Conservation (phyloP, 2,329 filamentous ascomycete species). For the Fusarium sp. region DNA sequence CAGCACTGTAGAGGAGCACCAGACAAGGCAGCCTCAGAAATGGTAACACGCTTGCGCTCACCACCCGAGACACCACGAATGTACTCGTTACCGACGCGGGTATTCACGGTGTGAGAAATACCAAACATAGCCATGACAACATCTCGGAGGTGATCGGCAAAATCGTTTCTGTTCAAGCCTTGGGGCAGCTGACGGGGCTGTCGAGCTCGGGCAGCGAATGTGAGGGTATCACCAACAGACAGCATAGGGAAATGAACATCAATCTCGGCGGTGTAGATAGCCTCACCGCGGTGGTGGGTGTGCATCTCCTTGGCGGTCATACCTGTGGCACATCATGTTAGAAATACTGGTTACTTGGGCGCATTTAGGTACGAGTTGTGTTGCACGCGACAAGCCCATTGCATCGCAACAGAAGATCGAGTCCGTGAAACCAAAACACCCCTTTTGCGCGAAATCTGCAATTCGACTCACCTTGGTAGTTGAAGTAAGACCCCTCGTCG, state of each 20-base stretch:
- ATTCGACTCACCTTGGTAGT: conserved; percentile 74
- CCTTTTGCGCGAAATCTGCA: background rate
- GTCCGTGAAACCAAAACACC: conserved; percentile 1
- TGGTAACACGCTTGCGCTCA: conserved; percentile 74
- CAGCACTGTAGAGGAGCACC: conserved; percentile 70
- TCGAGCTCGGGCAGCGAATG: conserved; percentile 77
- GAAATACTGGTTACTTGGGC: background rate
- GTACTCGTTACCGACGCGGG: conserved; percentile 78
- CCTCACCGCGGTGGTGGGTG: conserved; percentile 80
- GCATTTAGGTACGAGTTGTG: conserved; percentile 1
- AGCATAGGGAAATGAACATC: conserved; percentile 84
- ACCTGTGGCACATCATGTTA: conserved; percentile 51
- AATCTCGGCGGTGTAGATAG: conserved; percentile 86
- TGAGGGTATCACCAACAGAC: conserved; percentile 80
- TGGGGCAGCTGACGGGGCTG: conserved; percentile 69
- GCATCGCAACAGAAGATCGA: conserved; percentile 3
- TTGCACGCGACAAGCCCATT: conserved; percentile 13
- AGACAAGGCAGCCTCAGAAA: conserved; percentile 68
- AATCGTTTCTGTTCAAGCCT: conserved; percentile 63
- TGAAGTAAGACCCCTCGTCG: conserved; percentile 76
- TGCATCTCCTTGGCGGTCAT: conserved; percentile 79
- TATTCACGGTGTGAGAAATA: conserved; percentile 77
- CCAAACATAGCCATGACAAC: conserved; percentile 81
- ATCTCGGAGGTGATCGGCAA: conserved; percentile 71
- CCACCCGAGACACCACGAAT: conserved; percentile 79